phyloP scores from a whole-genome alignment of 495 filamentous ascomycete species.

The Viridothelium virens region DNA sequence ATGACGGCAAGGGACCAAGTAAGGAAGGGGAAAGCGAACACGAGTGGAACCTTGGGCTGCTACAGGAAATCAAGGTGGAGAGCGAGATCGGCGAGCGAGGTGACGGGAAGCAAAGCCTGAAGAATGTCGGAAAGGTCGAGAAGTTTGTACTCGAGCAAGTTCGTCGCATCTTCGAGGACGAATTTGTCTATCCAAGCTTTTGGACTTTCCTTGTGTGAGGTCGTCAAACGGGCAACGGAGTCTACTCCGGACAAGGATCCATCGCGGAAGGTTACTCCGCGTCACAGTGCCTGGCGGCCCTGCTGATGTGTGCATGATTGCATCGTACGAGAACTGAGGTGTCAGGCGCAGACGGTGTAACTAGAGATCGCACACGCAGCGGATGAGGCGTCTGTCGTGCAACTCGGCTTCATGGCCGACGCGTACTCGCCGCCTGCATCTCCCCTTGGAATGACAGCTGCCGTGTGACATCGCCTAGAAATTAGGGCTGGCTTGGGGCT shows the following conservation, averaged over 20 bases:
- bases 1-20: conserved; percentile 27
- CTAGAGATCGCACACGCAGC: background rate
- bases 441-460: conserved; percentile 6
- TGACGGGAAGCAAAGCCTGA: conserved; percentile 83
- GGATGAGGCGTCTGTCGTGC: background rate
- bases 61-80: conserved; percentile 90
- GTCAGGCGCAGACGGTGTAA: conserved; percentile 1
- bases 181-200: conserved; percentile 95
- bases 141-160: conserved; percentile 96
- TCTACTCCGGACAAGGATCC: conserved; percentile 3
- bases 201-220: conserved; percentile 87
- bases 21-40: conserved; percentile 18
- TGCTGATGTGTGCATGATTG: background rate
- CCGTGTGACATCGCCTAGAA: background rate
- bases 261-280: background rate
- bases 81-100: conserved; percentile 93
- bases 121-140: conserved; percentile 98
- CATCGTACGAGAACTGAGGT: conserved; percentile 6
- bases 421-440: background rate
- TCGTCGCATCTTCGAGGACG: conserved; percentile 92
- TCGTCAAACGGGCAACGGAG: background rate
- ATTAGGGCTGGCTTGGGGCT: background rate
- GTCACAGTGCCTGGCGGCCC: background rate
- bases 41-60: conserved; percentile 53
- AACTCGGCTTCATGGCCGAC: background rate